Evolutionary conservation across 805 yeast species (phyloP), one percentile per base, ranked within the genome.

Genomic region (Candida yuanshanica): DNA sequence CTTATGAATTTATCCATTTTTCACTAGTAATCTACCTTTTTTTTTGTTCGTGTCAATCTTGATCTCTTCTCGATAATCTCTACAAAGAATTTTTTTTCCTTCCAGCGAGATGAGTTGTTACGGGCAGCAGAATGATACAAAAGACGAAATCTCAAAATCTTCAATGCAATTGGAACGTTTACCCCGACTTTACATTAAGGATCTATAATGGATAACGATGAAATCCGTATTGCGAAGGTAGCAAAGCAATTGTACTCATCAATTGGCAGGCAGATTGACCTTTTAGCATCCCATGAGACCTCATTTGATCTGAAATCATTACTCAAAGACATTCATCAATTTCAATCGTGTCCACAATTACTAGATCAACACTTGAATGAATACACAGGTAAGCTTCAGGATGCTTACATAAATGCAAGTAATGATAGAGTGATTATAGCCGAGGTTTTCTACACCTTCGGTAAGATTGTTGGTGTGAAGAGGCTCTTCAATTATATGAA

Each of bases 381-480:
- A 1, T 69, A 68, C 44, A 53, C 74, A 2, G 56, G 49, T 3
- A 35, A 17, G 0, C 43, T 75, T 11, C 47, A 66, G 1, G 35
- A 45, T 1, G 16, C 49, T 0, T 74, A 66, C 48, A 42, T 60
- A 16, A 32, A 27, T 5, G 26, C 6, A 11, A 3, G 20, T 1
- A 17, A 14, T 1, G 32, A 33, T 7, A 12, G 17, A 20, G 43
- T 20, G 3, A 10, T 5, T 2, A 20, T 44, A 1, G 37, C 44
- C 4, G 52, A 62, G 25, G 55, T 78, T 0, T 66, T 82, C 37
- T 89, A 88, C 58, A 66, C 65, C 7, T 60, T 88, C 16, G 63
- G 80, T 20, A 86, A 83, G 52, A 71, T 86, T 7, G 64, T 91
- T 32, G 84, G 86, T 0, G 64, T 76, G 48, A 85, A 84, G 58